Evolutionary conservation across 2,329 filamentous ascomycete genomes (phyloP).

Genomic region (Colletotrichum tabaci): DNA sequence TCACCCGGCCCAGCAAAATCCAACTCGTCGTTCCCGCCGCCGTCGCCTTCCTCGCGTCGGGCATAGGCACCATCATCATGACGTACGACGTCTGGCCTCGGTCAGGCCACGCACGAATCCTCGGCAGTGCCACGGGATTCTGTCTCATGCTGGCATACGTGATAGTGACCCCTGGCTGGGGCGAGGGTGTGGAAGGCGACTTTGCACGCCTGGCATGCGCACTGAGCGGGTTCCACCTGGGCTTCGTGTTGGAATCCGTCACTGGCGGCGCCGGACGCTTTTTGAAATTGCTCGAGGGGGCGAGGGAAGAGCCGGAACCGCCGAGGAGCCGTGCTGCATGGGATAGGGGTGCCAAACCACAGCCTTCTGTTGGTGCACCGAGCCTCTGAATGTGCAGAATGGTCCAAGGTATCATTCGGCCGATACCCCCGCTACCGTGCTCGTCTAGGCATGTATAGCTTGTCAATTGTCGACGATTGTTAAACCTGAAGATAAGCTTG

Average conservation of each 20-base stretch:
- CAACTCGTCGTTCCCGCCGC: neutral
- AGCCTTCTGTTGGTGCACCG: neutral
- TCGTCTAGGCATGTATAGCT: neutral
- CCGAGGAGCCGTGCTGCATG: neutral
- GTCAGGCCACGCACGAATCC: neutral
- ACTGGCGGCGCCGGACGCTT: neutral
- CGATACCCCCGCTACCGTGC: neutral
- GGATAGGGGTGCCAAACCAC: neutral
- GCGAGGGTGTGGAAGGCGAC: neutral
- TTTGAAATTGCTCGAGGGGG: neutral
- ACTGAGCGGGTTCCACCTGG: slow-evolving; percentile 12
- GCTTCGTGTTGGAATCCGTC: slow-evolving; percentile 2
- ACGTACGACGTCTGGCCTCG: slow-evolving; percentile 7
- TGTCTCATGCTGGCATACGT: neutral
- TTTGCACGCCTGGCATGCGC: neutral
- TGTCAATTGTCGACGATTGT: too few species aligned
- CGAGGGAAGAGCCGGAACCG: neutral
- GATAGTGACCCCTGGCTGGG: neutral
- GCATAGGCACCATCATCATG: neutral
- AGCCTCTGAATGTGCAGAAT: neutral
- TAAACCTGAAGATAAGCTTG: too few species aligned
- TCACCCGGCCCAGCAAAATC: neutral
- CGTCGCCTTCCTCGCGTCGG: neutral
- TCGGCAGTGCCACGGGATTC: neutral
- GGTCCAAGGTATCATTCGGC: neutral